A percentile compares a stretch with the other conserved stretches of the same genome.
phyloP scores from a whole-genome alignment of 2,329 filamentous ascomycete genomes.

The Paraphoma sp. region DNA sequence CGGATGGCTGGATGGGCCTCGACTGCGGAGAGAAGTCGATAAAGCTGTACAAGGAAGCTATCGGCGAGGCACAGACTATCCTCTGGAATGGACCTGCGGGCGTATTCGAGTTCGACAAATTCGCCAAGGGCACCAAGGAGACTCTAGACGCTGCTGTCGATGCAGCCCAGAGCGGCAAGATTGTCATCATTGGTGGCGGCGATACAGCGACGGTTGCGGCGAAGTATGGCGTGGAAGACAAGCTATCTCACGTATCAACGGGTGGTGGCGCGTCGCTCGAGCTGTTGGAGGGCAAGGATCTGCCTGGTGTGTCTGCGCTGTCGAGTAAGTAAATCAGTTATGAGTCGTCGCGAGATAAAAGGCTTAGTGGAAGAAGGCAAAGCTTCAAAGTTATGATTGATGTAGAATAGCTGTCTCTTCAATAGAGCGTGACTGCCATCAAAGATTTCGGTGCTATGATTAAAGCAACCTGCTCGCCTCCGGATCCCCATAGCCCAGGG shows the following conservation, averaged over 20 bases:
- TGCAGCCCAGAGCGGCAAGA: conserved; percentile 83
- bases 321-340: conserved; percentile 69
- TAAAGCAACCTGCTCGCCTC: too few species aligned
- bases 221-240: conserved; percentile 95
- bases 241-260: conserved; percentile 97
- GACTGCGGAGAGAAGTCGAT: conserved; percentile 91
- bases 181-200: conserved; percentile 97
- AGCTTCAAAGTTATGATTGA: conserved; percentile 43
- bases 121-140: conserved; percentile 89
- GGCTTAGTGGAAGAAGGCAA: conserved; percentile 40
- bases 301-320: conserved; percentile 91
- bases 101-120: conserved; percentile 97
- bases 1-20: conserved; percentile 97
- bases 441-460: not conserved
- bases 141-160: conserved; percentile 88
- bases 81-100: conserved; percentile 98
- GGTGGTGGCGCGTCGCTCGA: conserved; percentile 95
- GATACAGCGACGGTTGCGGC: conserved; percentile 97
- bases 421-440: not conserved
- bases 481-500: too few species aligned
- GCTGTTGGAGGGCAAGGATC: conserved; percentile 95
- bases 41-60: conserved; percentile 86
- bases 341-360: conserved; percentile 12
- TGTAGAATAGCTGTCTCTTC: conserved; percentile 34
- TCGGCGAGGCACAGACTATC: conserved; percentile 89